Evolutionary conservation across 495 filamentous ascomycete species (phyloP).

Genomic region (Physcia stellaris): DNA sequence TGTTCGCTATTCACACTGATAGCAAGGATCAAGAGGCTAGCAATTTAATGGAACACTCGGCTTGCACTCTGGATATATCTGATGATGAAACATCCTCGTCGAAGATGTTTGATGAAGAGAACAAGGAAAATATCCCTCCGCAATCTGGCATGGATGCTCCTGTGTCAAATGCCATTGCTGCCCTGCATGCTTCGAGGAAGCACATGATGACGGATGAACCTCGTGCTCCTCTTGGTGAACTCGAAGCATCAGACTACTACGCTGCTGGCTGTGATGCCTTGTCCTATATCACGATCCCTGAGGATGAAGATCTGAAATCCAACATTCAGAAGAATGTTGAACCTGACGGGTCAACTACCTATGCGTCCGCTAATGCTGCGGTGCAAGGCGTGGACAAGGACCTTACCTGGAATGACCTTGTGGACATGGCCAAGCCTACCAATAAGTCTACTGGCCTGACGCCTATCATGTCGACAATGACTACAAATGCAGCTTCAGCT

Average conservation of each 20-base stretch:
- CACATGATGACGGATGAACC: constrained; percentile 36
- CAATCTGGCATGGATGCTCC: constrained; percentile 21
- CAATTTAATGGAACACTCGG: constrained; percentile 82
- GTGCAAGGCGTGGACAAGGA: too few species aligned
- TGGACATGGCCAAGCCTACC: too few species aligned
- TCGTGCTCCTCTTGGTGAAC: constrained; percentile 56
- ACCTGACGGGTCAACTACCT: too few species aligned
- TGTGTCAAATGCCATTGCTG: neutral
- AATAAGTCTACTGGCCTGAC: too few species aligned
- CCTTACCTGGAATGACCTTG: too few species aligned
- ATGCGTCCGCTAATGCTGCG: too few species aligned
- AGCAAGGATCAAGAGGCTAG: constrained; percentile 75
- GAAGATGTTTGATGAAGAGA: constrained; percentile 29
- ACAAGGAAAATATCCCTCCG: constrained; percentile 75
- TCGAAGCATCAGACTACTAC: constrained; percentile 61
- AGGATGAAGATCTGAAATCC: constrained; percentile 33
- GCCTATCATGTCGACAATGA: too few species aligned
- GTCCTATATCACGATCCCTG: constrained; percentile 43
- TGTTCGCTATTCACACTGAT: constrained; percentile 93
- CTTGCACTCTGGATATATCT: constrained; percentile 72
- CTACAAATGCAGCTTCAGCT: too few species aligned
- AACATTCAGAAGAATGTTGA: neutral
- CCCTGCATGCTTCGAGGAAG: constrained; percentile 13
- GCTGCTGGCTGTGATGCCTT: constrained; percentile 50
- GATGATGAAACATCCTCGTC: constrained; percentile 38